Percentiles rank a stretch among this genome's conserved stretches.
Conservation (phyloP, 2,329 filamentous ascomycete species). For the Cladophialophora exuberans region DNA sequence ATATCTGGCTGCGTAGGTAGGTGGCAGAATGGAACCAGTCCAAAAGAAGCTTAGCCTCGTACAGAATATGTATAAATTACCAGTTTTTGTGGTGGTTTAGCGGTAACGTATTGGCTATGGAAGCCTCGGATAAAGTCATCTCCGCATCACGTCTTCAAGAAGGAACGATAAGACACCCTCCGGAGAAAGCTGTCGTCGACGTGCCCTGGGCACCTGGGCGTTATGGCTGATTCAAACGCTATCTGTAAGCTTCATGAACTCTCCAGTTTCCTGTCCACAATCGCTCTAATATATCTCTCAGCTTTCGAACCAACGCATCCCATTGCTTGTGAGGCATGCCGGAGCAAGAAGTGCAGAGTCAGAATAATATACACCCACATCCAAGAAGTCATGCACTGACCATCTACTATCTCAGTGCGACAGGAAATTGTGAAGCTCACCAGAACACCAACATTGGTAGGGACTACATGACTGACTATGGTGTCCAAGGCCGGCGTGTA, state of each 20-base stretch:
- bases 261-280: not conserved
- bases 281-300: not conserved
- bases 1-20: too few relatives aligned
- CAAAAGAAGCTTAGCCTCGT: not conserved
- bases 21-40: too few relatives aligned
- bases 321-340: constrained; percentile 16
- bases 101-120: too few relatives aligned
- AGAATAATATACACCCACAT: not conserved
- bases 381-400: not conserved
- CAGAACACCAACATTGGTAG: not conserved
- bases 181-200: too few relatives aligned
- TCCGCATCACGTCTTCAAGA: too few relatives aligned
- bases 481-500: not conserved
- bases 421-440: not conserved
- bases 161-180: too few relatives aligned
- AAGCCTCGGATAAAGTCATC: not conserved
- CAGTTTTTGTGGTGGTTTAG: not conserved
- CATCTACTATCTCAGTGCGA: not conserved
- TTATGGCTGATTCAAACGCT: too few relatives aligned
- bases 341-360: constrained; percentile 32
- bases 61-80: not conserved
- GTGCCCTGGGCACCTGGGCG: too few relatives aligned
- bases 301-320: not conserved
- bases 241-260: too few relatives aligned
- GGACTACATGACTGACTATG: not conserved